A percentile compares a stretch with the other conserved stretches of the same genome.
Conservation (phyloP, 1,284 basidiomycete species). For the Schizophyllum amplum region DNA sequence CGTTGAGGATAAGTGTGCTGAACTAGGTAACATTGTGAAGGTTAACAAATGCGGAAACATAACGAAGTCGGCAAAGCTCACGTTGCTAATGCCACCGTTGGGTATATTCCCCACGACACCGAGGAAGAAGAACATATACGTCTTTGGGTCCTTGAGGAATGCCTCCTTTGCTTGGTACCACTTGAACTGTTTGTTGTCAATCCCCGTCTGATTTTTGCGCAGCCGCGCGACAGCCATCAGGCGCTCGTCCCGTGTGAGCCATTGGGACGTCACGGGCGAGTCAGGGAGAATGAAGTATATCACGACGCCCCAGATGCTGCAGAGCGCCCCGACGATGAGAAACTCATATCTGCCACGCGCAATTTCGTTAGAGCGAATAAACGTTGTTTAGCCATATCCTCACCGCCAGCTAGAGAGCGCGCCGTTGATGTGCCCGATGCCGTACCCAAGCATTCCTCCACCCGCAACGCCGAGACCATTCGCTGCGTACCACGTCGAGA, state of each 20-base stretch:
- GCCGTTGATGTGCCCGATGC: slow-evolving; percentile 16
- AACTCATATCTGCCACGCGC: slow-evolving; percentile 13
- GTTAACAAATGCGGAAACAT: background rate
- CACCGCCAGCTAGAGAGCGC: slow-evolving; percentile 23
- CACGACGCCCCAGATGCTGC: slow-evolving; percentile 14
- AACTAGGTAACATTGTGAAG: slow-evolving; percentile 8
- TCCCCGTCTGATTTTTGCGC: slow-evolving; percentile 18
- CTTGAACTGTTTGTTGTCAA: slow-evolving; percentile 24
- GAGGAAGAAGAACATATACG: slow-evolving; percentile 18
- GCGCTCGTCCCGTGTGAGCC: slow-evolving; percentile 22
- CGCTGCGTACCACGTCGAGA: slow-evolving; percentile 15
- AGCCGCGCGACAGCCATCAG: slow-evolving; percentile 23
- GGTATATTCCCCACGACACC: slow-evolving; percentile 18
- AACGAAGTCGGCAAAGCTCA: background rate
- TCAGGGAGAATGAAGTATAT: slow-evolving; percentile 22
- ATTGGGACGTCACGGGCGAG: slow-evolving; percentile 20
- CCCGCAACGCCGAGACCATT: slow-evolving; percentile 19
- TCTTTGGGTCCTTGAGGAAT: slow-evolving; percentile 16
- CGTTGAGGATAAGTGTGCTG: slow-evolving; percentile 26
- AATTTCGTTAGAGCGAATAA: background rate
- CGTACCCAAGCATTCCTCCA: slow-evolving; percentile 18
- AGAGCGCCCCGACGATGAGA: slow-evolving; percentile 20
- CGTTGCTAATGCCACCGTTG: slow-evolving; percentile 18
- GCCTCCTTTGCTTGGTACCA: slow-evolving; percentile 20
- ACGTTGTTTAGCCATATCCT: background rate